Evolutionary conservation across 2,329 filamentous ascomycete genomes (phyloP).

Genomic region (Amesomyces nigricolor): DNA sequence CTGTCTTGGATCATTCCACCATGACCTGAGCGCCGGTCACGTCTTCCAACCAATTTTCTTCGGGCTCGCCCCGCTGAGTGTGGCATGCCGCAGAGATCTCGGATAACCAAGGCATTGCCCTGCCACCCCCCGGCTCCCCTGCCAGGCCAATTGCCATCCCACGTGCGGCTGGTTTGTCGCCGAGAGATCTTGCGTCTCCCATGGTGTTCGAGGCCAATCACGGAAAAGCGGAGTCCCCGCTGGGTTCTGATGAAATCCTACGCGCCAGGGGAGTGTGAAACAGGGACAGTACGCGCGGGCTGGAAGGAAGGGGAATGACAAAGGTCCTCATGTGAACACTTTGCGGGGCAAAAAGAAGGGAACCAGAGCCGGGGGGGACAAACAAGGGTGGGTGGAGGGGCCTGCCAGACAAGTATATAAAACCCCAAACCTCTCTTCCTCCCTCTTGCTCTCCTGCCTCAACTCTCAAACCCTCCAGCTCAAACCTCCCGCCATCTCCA

Average conservation of each 20-base stretch:
- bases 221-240: conserved; percentile 4
- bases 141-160: conserved; percentile 26
- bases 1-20: conserved; percentile 17
- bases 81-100: conserved; percentile 8
- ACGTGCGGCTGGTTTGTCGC: conserved; percentile 24
- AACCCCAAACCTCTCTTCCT: background rate
- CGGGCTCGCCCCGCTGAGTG: conserved; percentile 1
- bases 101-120: conserved; percentile 25
- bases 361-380: background rate
- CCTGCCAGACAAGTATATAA: conserved; percentile 1
- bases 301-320: conserved; percentile 5
- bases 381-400: background rate
- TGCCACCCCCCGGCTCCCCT: conserved; percentile 1
- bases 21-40: conserved; percentile 1
- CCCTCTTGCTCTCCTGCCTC: background rate
- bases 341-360: conserved; percentile 14
- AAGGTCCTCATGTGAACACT: conserved; percentile 14
- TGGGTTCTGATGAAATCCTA: conserved; percentile 2
- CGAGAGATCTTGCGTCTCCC: conserved; percentile 13
- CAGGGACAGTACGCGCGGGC: background rate
- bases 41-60: background rate
- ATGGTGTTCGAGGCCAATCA: conserved; percentile 19
- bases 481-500: background rate
- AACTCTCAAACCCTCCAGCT: background rate
- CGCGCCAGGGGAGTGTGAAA: conserved; percentile 14